Conservation (phyloP, 169 alveolate species). For the Perkinsus olseni region DNA sequence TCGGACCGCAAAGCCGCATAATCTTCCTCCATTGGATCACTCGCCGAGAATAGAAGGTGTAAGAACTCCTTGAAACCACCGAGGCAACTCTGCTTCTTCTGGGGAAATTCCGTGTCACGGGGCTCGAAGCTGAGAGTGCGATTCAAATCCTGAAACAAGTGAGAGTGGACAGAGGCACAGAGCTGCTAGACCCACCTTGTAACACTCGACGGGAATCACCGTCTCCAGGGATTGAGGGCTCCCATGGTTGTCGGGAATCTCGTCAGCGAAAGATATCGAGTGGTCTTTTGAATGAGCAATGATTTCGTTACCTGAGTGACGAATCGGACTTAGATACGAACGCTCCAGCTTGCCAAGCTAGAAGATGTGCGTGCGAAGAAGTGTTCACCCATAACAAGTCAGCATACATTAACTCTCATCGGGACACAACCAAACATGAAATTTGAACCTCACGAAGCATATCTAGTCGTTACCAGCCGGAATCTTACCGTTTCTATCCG, state of each 20-base stretch:
- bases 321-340: not conserved
- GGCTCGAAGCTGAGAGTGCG: not conserved
- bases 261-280: not conserved
- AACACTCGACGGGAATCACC: not conserved
- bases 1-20: not conserved
- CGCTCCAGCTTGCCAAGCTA: not conserved
- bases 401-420: too few relatives aligned
- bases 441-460: not conserved
- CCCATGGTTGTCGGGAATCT: not conserved
- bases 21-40: not conserved
- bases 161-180: not conserved
- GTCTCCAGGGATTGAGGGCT: not conserved
- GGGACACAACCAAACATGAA: too few relatives aligned
- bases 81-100: not conserved
- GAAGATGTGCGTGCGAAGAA: not conserved
- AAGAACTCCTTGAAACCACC: not conserved
- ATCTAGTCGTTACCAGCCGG: not conserved
- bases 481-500: not conserved
- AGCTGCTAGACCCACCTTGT: not conserved
- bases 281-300: not conserved
- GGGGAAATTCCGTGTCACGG: not conserved
- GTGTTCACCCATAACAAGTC: not conserved
- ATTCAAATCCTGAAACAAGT: not conserved
- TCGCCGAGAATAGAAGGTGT: not conserved
- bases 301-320: not conserved